phyloP scores from a whole-genome alignment of 2,329 filamentous ascomycete species.

The Cladosporium sp. region DNA sequence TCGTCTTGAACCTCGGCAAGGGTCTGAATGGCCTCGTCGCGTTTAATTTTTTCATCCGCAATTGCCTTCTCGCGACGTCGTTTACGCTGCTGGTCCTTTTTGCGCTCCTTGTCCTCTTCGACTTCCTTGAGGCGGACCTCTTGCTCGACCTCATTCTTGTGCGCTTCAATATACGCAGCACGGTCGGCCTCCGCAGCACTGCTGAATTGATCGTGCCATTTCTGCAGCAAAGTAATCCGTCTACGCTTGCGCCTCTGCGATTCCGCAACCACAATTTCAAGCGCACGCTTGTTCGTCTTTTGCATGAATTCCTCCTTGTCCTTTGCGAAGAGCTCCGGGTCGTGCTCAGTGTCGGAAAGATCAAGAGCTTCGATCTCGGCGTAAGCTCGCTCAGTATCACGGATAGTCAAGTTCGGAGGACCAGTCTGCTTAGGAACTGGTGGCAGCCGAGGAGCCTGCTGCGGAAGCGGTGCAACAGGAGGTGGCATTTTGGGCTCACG shows the following conservation, averaged over 20 bases:
- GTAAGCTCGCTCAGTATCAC: conserved; percentile 61
- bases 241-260: conserved; percentile 66
- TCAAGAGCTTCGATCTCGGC: conserved; percentile 65
- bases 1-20: conserved; percentile 80
- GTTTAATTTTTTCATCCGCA: conserved; percentile 83
- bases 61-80: conserved; percentile 91
- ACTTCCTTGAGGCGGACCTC: conserved; percentile 90
- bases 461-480: conserved; percentile 15
- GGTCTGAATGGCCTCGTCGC: conserved; percentile 74
- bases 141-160: conserved; percentile 78
- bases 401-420: conserved; percentile 39
- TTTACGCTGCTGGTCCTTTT: conserved; percentile 99
- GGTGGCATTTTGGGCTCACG: conserved; percentile 19
- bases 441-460: conserved; percentile 15
- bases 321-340: conserved; percentile 34
- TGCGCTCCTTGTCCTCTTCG: conserved; percentile 94
- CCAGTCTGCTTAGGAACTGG: conserved; percentile 33
- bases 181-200: conserved; percentile 71
- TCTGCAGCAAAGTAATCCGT: conserved; percentile 57
- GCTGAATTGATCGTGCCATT: conserved; percentile 61
- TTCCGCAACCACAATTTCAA: conserved; percentile 67
- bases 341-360: conserved; percentile 60
- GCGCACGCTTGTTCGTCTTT: conserved; percentile 65
- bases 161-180: conserved; percentile 71
- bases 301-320: conserved; percentile 58